phyloP scores from a whole-genome alignment of 768 basidiomycete species.

The Cyclocybe aegerita region DNA sequence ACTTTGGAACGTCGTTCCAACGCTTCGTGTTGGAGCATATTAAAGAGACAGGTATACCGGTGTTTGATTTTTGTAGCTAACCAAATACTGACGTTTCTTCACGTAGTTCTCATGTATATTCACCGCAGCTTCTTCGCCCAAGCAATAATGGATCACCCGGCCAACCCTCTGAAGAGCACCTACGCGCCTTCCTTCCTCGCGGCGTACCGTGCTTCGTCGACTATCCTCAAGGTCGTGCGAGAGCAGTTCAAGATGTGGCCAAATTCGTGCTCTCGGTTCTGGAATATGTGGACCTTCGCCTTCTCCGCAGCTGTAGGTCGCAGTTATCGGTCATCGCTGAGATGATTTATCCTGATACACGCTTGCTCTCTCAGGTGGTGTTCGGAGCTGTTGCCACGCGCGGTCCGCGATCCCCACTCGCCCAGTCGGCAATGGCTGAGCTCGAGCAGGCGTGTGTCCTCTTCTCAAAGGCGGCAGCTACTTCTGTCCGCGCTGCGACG shows the following conservation, averaged over 20 bases:
- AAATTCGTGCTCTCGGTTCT: conserved; percentile 51
- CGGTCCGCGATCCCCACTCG: conserved; percentile 67
- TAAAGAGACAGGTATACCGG: conserved; percentile 40
- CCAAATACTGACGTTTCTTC: not conserved
- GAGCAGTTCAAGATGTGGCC: conserved; percentile 50
- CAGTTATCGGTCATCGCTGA: not conserved
- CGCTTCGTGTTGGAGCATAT: conserved; percentile 49
- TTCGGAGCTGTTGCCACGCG: conserved; percentile 80
- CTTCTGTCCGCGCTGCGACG: conserved; percentile 62
- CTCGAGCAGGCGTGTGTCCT: conserved; percentile 66
- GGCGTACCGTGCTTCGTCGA: conserved; percentile 56
- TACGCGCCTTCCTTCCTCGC: conserved; percentile 69
- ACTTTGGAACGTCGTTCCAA: conserved; percentile 41
- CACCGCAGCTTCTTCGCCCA: conserved; percentile 72
- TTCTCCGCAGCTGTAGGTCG: conserved; percentile 51
- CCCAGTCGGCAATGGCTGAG: conserved; percentile 64
- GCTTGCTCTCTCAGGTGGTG: conserved; percentile 48
- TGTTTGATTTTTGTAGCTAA: not conserved
- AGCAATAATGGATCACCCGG: conserved; percentile 66
- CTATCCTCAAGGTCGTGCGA: conserved; percentile 49
- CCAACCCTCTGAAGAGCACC: conserved; percentile 62
- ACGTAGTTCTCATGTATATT: conserved; percentile 55
- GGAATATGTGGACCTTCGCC: conserved; percentile 63
- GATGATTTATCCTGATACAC: not conserved
- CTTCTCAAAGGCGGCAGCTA: conserved; percentile 59